Conservation (phyloP, 208 protist species). For the Perkinsela sp. region DNA sequence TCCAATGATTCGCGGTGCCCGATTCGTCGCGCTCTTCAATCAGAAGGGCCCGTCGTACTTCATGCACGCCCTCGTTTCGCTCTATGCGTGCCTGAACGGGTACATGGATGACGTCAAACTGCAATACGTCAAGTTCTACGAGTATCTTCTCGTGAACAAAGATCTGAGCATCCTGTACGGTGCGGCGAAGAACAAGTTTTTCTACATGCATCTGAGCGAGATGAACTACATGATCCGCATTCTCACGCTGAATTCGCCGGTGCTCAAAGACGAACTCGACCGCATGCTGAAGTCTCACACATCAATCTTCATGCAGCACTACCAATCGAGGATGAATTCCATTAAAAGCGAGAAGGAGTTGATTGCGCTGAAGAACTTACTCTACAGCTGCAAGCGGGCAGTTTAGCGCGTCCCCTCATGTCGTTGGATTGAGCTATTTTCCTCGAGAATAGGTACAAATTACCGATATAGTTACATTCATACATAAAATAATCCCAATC, state of each 20-base stretch:
- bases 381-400: conserved; percentile 55
- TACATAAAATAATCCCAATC: too few species aligned
- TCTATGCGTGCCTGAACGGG: conserved; percentile 40
- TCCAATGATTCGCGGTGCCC: conserved; percentile 42
- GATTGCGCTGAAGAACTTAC: conserved; percentile 48
- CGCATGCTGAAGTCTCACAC: conserved; percentile 52
- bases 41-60: conserved; percentile 53
- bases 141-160: conserved; percentile 49
- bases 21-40: conserved; percentile 45
- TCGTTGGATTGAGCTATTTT: too few species aligned
- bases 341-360: conserved; percentile 56
- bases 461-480: too few species aligned
- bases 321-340: conserved; percentile 55
- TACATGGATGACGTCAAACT: conserved; percentile 56
- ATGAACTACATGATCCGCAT: conserved; percentile 45
- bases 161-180: conserved; percentile 48
- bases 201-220: conserved; percentile 52
- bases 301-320: conserved; percentile 38
- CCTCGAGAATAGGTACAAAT: too few species aligned
- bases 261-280: conserved; percentile 33
- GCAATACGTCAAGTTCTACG: conserved; percentile 55
- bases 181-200: conserved; percentile 47
- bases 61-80: conserved; percentile 35
- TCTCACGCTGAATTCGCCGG: conserved; percentile 34
- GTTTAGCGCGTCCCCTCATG: too few species aligned